Evolutionary conservation across 305 asterid genomes (phyloP), one percentile per base, ranked within the genome.

Genomic region (Caryopteris hybrid): DNA sequence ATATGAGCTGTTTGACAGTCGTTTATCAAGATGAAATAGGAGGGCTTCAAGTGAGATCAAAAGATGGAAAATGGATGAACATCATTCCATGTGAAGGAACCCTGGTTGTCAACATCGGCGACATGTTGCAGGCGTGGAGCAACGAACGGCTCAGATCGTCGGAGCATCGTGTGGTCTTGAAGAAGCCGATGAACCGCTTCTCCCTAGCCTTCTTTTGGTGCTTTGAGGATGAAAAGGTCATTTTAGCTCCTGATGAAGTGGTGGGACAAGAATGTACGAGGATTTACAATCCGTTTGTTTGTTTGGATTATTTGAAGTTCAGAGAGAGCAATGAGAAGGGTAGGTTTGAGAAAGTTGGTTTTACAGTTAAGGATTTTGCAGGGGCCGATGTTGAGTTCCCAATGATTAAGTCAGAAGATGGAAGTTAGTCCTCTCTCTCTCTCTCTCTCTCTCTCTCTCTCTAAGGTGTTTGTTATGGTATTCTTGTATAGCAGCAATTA

Each of bases 111-210:
- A 89, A 89, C 45, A 76, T 89, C 9, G 96, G 96, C 6, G 94
- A 89, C 73, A 76, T 89, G 85, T 59, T 89, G 50, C 90, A 86
- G 77, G 94, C 96, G 0, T 88, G 96, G 96, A 88, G 94, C 83
- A 88, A 85, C 34, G 90, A 76, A 6, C 74, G 69, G 33, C 72
- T 88, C 8, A 74, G 89, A 54, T 88, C 96, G 11, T 88, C 94
- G 33, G 87, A 88, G 74, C 96, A 88, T 22, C 60, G 94, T 61
- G 96, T 88, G 29, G 75, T 88, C 31, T 51, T 88, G 42, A 81
- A 51, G 75, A 76, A 77, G 54, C 74, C 53, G 1, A 27, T 54
- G 9, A 80, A 83, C 62, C 86, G 96, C 0, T 84, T 83, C 39
- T 88, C 96, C 0, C 31, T 88, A 0, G 91, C 83, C 13, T 88